Evolutionary conservation across 169 alveolate species (phyloP).

Genomic region (Plasmodium knowlesi): DNA sequence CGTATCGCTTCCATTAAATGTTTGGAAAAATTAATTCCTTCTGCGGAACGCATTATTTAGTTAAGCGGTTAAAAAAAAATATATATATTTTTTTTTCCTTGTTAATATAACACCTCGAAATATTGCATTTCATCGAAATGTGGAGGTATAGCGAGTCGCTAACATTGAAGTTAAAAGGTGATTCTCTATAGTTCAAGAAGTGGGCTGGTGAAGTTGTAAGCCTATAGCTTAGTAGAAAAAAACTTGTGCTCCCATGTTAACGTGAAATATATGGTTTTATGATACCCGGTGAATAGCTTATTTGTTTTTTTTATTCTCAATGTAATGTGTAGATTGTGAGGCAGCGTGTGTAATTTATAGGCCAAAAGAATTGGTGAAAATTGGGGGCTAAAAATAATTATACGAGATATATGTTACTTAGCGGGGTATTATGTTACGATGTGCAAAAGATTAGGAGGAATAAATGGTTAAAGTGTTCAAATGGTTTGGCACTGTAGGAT

Average conservation of each 20-base stretch:
- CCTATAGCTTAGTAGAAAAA: neutral
- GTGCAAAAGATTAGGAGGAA: neutral
- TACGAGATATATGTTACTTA: neutral
- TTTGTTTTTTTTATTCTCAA: neutral
- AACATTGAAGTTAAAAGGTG: neutral
- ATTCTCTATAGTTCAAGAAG: neutral
- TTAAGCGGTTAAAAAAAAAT: neutral
- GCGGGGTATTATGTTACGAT: neutral
- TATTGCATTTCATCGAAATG: neutral
- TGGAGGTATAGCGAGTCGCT: neutral
- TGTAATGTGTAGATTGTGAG: neutral
- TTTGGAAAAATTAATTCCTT: neutral
- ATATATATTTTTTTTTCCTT: neutral
- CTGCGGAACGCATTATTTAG: neutral
- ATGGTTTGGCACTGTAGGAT: neutral
- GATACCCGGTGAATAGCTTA: neutral
- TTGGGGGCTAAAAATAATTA: neutral
- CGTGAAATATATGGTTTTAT: neutral
- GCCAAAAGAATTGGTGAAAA: neutral
- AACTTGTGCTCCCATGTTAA: neutral
- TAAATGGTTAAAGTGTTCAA: neutral
- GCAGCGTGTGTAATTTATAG: neutral
- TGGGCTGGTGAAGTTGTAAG: neutral
- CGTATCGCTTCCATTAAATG: neutral
- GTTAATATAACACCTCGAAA: neutral